phyloP scores from a whole-genome alignment of 768 basidiomycete genomes.

The Agaricus subrufescens region DNA sequence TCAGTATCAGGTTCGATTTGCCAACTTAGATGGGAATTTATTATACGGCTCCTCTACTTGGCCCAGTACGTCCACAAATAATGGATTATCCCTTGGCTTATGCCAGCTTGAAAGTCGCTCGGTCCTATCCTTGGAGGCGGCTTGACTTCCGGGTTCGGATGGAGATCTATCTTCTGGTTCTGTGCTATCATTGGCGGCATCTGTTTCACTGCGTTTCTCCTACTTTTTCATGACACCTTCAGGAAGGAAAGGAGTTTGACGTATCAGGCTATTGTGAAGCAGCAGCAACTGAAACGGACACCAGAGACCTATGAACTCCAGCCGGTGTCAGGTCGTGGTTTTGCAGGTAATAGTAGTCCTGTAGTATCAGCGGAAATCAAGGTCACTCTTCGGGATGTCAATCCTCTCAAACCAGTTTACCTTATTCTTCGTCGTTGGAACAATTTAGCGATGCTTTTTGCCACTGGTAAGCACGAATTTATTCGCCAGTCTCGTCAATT shows the following conservation, averaged over 20 bases:
- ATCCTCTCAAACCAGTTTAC: no score
- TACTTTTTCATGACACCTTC: slow-evolving; percentile 76
- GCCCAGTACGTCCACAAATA: slow-evolving; percentile 28
- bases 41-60: slow-evolving; percentile 72
- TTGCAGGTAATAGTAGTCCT: no score
- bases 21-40: slow-evolving; percentile 59
- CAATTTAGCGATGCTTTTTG: no score
- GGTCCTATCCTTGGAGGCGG: slow-evolving; percentile 70
- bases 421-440: no score
- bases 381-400: no score
- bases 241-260: slow-evolving; percentile 72
- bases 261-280: slow-evolving; percentile 59
- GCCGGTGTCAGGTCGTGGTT: no score
- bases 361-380: no score
- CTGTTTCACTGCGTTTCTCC: slow-evolving; percentile 48
- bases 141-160: slow-evolving; percentile 57
- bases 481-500: no score
- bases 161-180: slow-evolving; percentile 82
- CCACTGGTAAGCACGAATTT: no score
- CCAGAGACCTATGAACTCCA: no score
- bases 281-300: slow-evolving; percentile 16
- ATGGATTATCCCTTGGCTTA: background rate
- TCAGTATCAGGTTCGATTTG: no score
- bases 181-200: slow-evolving; percentile 55
- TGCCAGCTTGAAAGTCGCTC: slow-evolving; percentile 23